These are phyloP conservation scores for Hanseniaspora hatyaiensis DNA, from an alignment of 805 yeast genomes.

Conservation along the genomic window DNA sequence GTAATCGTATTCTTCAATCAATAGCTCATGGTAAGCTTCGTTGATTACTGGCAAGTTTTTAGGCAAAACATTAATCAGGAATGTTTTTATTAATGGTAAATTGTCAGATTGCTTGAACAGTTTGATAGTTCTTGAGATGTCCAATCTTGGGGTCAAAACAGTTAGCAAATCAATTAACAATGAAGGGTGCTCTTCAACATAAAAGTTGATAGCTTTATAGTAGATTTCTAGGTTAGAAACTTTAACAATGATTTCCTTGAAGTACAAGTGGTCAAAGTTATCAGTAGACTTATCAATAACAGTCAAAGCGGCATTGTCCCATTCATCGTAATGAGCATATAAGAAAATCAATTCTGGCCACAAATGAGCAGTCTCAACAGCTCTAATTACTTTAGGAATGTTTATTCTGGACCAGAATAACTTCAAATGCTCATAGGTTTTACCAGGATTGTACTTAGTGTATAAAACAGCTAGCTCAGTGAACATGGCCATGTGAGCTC, in stretches of 20 bases:
- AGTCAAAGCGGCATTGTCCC: conserved; percentile 95
- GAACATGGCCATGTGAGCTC: conserved; percentile 99
- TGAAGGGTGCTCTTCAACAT: conserved; percentile 83
- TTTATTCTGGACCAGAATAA: conserved; percentile 96
- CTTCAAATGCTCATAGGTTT: conserved; percentile 91
- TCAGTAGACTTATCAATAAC: conserved; percentile 91
- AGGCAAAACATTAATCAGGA: conserved; percentile 78
- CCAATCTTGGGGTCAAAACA: conserved; percentile 77
- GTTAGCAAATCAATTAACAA: conserved; percentile 75
- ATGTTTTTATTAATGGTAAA: conserved; percentile 90
- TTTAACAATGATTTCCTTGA: conserved; percentile 89
- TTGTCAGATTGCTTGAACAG: conserved; percentile 92
- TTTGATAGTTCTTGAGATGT: conserved; percentile 86
- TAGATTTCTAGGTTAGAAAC: conserved; percentile 93
- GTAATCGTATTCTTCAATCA: conserved; percentile 94
- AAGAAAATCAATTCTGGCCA: conserved; percentile 95
- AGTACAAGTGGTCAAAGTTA: conserved; percentile 85
- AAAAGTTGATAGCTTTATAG: conserved; percentile 93
- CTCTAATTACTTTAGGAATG: conserved; percentile 91
- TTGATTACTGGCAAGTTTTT: conserved; percentile 87
- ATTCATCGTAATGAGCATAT: conserved; percentile 96
- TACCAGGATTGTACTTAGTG: conserved; percentile 79
- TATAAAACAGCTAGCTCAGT: conserved; percentile 88
- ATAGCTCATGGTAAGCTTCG: conserved; percentile 85
- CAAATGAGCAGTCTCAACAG: conserved; percentile 84